Percentiles rank a stretch among this genome's conserved stretches.
Conservation (phyloP, 192 early-diverging fungal genomes). For the Backusella macrospora region DNA sequence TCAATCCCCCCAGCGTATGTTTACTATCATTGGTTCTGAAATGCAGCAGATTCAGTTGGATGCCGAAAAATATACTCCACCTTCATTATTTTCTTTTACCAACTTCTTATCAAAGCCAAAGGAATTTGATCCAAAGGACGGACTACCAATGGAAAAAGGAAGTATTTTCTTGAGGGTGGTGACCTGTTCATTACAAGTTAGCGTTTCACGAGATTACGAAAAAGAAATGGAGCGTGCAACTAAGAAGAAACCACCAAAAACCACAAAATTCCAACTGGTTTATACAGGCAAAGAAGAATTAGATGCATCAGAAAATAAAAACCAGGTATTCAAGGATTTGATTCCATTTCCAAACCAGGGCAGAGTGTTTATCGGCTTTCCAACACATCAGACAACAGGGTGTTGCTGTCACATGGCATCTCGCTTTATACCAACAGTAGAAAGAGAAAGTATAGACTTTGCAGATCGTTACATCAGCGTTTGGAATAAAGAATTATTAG, state of each 20-base stretch:
- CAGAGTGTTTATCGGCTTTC: slow-evolving; percentile 87
- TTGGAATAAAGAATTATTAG: slow-evolving; percentile 85
- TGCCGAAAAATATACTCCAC: slow-evolving; percentile 44
- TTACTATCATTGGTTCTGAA: slow-evolving; percentile 65
- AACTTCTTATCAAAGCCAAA: slow-evolving; percentile 23
- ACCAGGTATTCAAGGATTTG: slow-evolving; percentile 71
- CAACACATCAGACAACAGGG: slow-evolving; percentile 90
- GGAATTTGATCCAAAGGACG: not conserved
- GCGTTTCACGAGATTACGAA: slow-evolving; percentile 52
- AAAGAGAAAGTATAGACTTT: slow-evolving; percentile 90
- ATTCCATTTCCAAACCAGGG: slow-evolving; percentile 80
- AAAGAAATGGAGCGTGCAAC: slow-evolving; percentile 86
- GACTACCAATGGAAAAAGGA: slow-evolving; percentile 36
- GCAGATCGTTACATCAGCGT: slow-evolving; percentile 74
- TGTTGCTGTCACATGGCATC: slow-evolving; percentile 77
- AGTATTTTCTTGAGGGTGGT: slow-evolving; percentile 76
- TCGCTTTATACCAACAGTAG: slow-evolving; percentile 89
- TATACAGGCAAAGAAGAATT: slow-evolving; percentile 79
- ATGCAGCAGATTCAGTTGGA: slow-evolving; percentile 60
- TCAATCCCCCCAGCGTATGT: slow-evolving; percentile 72
- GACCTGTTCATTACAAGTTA: slow-evolving; percentile 59
- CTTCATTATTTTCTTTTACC: slow-evolving; percentile 24
- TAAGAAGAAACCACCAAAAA: slow-evolving; percentile 80
- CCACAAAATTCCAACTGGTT: slow-evolving; percentile 70
- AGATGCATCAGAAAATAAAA: slow-evolving; percentile 63